Evolutionary conservation across 768 basidiomycete genomes (phyloP).

Genomic region (Leccinum longicurvipes): DNA sequence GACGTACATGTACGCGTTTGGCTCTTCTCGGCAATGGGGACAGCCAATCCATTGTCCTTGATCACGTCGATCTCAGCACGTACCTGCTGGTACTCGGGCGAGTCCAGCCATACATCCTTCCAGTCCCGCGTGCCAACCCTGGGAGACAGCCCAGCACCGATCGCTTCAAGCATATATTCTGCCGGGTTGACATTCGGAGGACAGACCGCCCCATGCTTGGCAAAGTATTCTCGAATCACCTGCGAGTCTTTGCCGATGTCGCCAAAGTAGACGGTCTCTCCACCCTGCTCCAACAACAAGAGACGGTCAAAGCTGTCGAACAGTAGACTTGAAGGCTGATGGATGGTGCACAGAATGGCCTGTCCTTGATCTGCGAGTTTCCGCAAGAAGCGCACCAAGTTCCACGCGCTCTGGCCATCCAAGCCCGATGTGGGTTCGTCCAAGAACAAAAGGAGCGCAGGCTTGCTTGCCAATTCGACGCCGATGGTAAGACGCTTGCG

Average conservation of each 20-base stretch:
- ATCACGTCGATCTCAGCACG: slow-evolving; percentile 44
- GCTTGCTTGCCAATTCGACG: slow-evolving; percentile 84
- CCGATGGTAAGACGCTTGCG: slow-evolving; percentile 89
- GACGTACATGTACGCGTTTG: slow-evolving; percentile 48
- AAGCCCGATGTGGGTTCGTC: slow-evolving; percentile 55
- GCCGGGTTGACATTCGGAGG: slow-evolving; percentile 77
- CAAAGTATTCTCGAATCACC: slow-evolving; percentile 73
- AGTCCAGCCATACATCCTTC: slow-evolving; percentile 81
- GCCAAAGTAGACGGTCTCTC: slow-evolving; percentile 92
- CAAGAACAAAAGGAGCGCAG: slow-evolving; percentile 22
- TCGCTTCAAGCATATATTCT: slow-evolving; percentile 81
- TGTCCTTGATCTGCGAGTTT: slow-evolving; percentile 85
- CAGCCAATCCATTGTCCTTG: slow-evolving; percentile 45
- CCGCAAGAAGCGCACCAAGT: slow-evolving; percentile 73
- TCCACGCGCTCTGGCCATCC: slow-evolving; percentile 72
- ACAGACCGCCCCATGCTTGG: slow-evolving; percentile 64
- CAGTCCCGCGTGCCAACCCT: slow-evolving; percentile 78
- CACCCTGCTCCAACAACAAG: slow-evolving; percentile 68
- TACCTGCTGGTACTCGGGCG: slow-evolving; percentile 49
- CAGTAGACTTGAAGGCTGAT: slow-evolving; percentile 81
- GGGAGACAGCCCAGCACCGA: slow-evolving; percentile 76
- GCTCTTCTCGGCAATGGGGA: slow-evolving; percentile 38
- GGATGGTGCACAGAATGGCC: slow-evolving; percentile 88
- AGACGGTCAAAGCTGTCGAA: slow-evolving; percentile 85
- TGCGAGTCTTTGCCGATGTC: slow-evolving; percentile 75